Base-by-base conservation (phyloP, 1,284 basidiomycete genomes). In the Rhizoctonia solani region DNA sequence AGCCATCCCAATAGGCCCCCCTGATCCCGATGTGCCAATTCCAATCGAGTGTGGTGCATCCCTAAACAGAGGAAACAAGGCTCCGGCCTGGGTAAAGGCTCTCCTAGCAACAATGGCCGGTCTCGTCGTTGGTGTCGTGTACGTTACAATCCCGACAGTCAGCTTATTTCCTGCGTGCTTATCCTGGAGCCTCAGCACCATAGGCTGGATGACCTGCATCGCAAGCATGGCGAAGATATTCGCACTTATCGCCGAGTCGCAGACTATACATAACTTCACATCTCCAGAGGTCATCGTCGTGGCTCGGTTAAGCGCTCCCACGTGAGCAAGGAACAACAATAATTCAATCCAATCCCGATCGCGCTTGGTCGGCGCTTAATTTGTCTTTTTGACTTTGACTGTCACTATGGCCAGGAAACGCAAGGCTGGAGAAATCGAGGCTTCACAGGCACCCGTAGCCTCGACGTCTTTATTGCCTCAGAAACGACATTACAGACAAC, bases 401-500 rank as follows among this genome's bases (percentile, higher is more conserved):
- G 5, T 29, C 39, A n/a, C 27, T 8, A 61, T 61, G 58, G 39
- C 58, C 46, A 27, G 58, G 13, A 61, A 61, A 39, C 58, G 58
- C 44, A 61, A 61, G 16, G 55, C 55, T 1, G 55, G 55, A 14
- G 58, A 61, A 27, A 21, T 50, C 23, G 58, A 61, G 27, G 11
- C 58, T 1, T 14, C 27, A 2, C 44, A 44, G 3, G 29, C 58
- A 4, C 29, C 58, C 13, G 6, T 19, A 21, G 30, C 21, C 9
- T 34, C 58, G 8, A n/a, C n/a, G n/a, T n/a, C n/a, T n/a, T 34
- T 61, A 1, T 32, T 61, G 8, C 58, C 58, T 13, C 75, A 97
- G 90, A 98, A 98, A 89, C 87, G 91, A 74, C 93, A 92, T 78
- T 99, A 99, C 78, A 85, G 97, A 23, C 97, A 99, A 76, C 85